A percentile compares a stretch with the other conserved stretches of the same genome.
These are phyloP conservation scores for Zasmidium cellare DNA, from an alignment of 2,329 filamentous ascomycete genomes.

Conservation along the genomic window DNA sequence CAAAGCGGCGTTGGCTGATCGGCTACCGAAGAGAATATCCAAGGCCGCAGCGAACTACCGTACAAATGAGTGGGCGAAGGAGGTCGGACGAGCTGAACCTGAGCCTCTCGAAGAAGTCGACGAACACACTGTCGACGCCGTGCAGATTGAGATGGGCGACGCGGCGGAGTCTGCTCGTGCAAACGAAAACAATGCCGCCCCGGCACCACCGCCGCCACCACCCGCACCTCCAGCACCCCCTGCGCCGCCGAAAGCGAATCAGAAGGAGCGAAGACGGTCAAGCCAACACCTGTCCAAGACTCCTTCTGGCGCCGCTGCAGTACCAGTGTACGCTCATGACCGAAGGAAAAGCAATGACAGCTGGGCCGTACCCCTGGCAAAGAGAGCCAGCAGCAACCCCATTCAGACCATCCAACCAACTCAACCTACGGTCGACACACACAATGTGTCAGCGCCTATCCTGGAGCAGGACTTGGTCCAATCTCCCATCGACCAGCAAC, in stretches of 20 bases:
- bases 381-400: conserved; percentile 21
- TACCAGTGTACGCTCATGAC: conserved; percentile 13
- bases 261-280: conserved; percentile 3
- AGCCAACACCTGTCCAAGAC: conserved; percentile 7
- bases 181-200: conserved; percentile 24
- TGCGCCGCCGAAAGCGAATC: conserved; percentile 4
- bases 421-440: not conserved
- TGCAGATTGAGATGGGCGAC: conserved; percentile 36
- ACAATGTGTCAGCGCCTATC: conserved; percentile 5
- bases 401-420: conserved; percentile 4
- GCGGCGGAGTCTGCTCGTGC: conserved; percentile 49
- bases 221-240: conserved; percentile 8
- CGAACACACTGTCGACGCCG: conserved; percentile 41
- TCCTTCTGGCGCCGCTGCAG: not conserved
- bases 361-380: conserved; percentile 22
- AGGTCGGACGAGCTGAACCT: conserved; percentile 74
- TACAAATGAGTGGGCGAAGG: conserved; percentile 96
- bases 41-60: conserved; percentile 78
- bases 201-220: conserved; percentile 17
- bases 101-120: conserved; percentile 41
- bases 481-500: conserved; percentile 2
- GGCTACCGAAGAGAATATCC: conserved; percentile 70
- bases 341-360: conserved; percentile 12
- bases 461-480: conserved; percentile 6
- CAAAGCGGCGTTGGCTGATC: conserved; percentile 50